A percentile compares a stretch with the other conserved stretches of the same genome.
phyloP scores from a whole-genome alignment of 768 basidiomycete genomes.

The Mycena polygramma region DNA sequence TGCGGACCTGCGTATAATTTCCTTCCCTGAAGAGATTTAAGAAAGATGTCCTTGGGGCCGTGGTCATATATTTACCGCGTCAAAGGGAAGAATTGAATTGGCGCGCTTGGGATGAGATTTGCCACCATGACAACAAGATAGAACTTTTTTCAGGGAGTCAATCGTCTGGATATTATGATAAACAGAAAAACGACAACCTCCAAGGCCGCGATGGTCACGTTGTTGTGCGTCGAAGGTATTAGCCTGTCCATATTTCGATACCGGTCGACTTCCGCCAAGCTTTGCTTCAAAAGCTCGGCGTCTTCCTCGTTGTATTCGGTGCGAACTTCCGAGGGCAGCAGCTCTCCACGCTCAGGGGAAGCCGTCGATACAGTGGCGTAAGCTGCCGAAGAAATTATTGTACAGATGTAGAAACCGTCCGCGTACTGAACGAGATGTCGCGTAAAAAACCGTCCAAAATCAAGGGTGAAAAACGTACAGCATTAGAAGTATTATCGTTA shows the following conservation, averaged over 20 bases:
- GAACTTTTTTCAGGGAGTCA: constrained; percentile 64
- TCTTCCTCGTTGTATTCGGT: constrained; percentile 79
- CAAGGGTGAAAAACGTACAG: constrained; percentile 62
- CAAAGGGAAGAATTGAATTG: constrained; percentile 85
- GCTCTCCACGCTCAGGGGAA: constrained; percentile 85
- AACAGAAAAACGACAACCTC: constrained; percentile 67
- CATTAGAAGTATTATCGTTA: constrained; percentile 94
- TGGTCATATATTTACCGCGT: constrained; percentile 74
- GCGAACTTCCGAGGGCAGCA: constrained; percentile 76
- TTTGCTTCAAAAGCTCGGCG: constrained; percentile 76
- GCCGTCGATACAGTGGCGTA: constrained; percentile 82
- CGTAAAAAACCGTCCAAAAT: constrained; percentile 10
- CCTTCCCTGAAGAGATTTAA: constrained; percentile 76
- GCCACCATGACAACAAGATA: constrained; percentile 83
- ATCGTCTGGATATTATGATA: constrained; percentile 9
- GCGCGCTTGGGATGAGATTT: constrained; percentile 82
- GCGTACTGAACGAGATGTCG: constrained; percentile 70
- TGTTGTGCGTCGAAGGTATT: constrained; percentile 94
- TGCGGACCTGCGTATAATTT: constrained; percentile 91
- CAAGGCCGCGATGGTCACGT: constrained; percentile 90
- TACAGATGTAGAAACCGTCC: constrained; percentile 91
- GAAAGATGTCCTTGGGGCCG: constrained; percentile 25
- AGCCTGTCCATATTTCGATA: constrained; percentile 96
- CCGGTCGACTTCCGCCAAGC: constrained; percentile 86
- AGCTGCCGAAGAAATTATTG: constrained; percentile 85